Evolutionary conservation across 2,329 filamentous ascomycete species (phyloP), one percentile per base, ranked within the genome.

Genomic region (Intubia oerlemansii): DNA sequence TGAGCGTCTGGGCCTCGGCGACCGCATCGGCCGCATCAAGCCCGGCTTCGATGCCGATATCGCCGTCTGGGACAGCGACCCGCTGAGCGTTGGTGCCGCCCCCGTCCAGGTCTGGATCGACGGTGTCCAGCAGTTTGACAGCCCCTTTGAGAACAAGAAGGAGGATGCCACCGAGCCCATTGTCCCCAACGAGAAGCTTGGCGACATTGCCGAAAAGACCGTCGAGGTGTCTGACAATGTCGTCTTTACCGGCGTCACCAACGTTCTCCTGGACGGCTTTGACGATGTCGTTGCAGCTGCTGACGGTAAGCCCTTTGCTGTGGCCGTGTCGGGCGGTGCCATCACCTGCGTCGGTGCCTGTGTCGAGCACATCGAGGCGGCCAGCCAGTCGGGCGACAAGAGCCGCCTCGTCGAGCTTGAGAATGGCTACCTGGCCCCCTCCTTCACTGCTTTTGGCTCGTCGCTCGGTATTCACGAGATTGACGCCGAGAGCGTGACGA

Each of bases 41-140:
- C 52, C 62, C 4, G 66, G 67, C 0, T 71, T 59, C 27, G 66
- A 71, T 34, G 66, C 64, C 25, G 66, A 72, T 34, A 40, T 72
- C 17, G 66, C 61, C 9, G 55, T 70, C 7, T 72, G 66, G 66
- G 65, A 72, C 37, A 65, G 59, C 24, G 65, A 72, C 34, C 66
- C 67, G 17, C 47, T 72, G 2, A 63, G 60, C 24, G 56, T 68
- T 0, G 66, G 66, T 1, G 66, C 66, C 1, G 48, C 62, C 1
- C 66, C 66, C 0, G 52, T 63, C 0, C 66, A 72, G 43, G 62
- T 72, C 2, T 72, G 64, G 61, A 71, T 72, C 32, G 66, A 72
- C 32, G 67, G 66, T 4, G 58, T 50, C 7, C 51, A 59, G 3
- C 69, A 75, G 39, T 66, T 60, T 33, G 51, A 66, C 19, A 45